Evolutionary conservation across 106 monocot genomes (phyloP).

Genomic region (Dioscorea alata): DNA sequence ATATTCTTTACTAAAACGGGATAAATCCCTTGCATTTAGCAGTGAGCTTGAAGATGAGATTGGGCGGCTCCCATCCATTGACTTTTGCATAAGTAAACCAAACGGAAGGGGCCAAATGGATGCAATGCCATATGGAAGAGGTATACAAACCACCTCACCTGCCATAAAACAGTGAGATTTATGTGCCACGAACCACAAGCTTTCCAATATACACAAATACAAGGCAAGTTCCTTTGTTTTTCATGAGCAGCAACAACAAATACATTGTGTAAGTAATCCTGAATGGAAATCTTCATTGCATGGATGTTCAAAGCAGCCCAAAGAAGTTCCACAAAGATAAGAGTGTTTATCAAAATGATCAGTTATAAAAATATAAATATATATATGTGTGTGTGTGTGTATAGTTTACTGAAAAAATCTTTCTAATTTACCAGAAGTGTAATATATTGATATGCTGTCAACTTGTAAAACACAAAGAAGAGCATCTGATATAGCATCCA

Average conservation of each 20-base stretch:
- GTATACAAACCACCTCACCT: slow-evolving; percentile 78
- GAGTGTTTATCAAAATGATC: too few species aligned
- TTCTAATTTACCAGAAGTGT: slow-evolving; percentile 45
- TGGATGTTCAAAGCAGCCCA: not conserved
- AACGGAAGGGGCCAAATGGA: slow-evolving; percentile 80
- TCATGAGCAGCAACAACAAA: too few species aligned
- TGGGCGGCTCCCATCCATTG: slow-evolving; percentile 38
- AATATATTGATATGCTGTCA: slow-evolving; percentile 62
- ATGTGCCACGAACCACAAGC: too few species aligned
- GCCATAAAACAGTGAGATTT: slow-evolving; percentile 1
- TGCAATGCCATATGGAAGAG: slow-evolving; percentile 57
- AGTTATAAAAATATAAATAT: not conserved
- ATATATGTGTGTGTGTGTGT: too few species aligned
- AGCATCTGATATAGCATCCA: slow-evolving; percentile 57
- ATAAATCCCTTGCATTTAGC: slow-evolving; percentile 49
- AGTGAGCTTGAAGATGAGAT: slow-evolving; percentile 40
- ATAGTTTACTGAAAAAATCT: too few species aligned
- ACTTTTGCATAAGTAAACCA: slow-evolving; percentile 86
- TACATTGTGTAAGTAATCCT: not conserved
- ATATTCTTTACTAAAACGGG: slow-evolving; percentile 48
- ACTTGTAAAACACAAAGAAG: slow-evolving; percentile 82
- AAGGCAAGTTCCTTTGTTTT: too few species aligned
- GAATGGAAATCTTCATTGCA: not conserved
- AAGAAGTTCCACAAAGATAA: too few species aligned
- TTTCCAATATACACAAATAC: too few species aligned